A percentile compares a stretch with the other conserved stretches of the same genome.
phyloP scores from a whole-genome alignment of 2,329 filamentous ascomycete species.

The Sclerotinia glacialis region DNA sequence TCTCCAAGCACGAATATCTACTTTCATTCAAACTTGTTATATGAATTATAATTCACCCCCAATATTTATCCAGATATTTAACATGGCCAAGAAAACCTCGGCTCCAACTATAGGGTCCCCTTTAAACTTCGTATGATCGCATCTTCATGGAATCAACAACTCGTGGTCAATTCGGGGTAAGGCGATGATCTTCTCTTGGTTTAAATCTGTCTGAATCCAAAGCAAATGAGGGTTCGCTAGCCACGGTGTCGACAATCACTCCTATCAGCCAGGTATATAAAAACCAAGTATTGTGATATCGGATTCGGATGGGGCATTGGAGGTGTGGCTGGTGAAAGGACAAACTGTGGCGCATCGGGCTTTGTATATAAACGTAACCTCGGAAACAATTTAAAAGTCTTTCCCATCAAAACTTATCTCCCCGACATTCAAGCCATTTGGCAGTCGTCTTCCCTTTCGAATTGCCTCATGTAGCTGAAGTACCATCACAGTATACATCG shows the following conservation, averaged over 20 bases:
- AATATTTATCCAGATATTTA: no score
- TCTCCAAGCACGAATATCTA: no score
- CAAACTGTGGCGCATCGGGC: no score
- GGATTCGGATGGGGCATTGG: neutral
- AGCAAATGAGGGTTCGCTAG: constrained; percentile 33
- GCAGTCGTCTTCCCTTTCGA: neutral
- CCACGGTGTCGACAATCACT: constrained; percentile 32
- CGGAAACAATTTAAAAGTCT: neutral
- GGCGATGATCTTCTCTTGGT: no score
- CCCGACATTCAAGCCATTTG: neutral
- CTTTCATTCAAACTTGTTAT: no score
- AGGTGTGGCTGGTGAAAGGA: neutral
- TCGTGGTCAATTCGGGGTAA: no score
- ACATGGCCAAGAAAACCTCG: no score
- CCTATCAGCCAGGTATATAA: constrained; percentile 24
- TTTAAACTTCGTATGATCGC: no score
- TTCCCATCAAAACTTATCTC: neutral
- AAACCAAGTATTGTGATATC: neutral
- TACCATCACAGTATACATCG: no score
- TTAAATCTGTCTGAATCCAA: constrained; percentile 28
- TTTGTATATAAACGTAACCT: neutral
- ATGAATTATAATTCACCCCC: no score
- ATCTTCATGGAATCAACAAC: no score
- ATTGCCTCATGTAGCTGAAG: neutral
- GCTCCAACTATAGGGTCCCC: no score